phyloP scores from a whole-genome alignment of 2,329 filamentous ascomycete species.

The Fusarium kyushuense region DNA sequence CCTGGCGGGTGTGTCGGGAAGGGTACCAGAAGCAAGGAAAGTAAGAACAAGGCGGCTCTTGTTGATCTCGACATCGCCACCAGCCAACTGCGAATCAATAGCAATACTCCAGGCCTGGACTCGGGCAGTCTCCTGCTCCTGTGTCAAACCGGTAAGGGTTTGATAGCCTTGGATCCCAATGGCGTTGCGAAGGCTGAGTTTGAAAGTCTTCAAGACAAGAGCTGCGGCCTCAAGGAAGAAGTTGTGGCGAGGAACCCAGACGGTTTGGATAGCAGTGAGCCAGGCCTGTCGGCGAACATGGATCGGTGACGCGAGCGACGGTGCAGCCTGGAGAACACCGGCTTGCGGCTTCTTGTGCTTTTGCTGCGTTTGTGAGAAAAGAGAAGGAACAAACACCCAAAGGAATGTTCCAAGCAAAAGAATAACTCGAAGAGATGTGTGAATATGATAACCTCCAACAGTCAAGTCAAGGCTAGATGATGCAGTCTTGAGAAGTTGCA shows the following conservation, averaged over 20 bases:
- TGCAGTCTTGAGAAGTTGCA: constrained; percentile 66
- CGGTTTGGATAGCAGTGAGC: constrained; percentile 92
- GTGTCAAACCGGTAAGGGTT: constrained; percentile 80
- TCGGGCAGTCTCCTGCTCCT: constrained; percentile 86
- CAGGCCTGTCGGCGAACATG: constrained; percentile 89
- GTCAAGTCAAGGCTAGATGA: constrained; percentile 63
- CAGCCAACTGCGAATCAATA: constrained; percentile 90
- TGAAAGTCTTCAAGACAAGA: constrained; percentile 81
- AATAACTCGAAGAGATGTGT: constrained; percentile 65
- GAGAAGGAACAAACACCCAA: constrained; percentile 67
- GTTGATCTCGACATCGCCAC: constrained; percentile 90
- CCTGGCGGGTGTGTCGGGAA: constrained; percentile 83
- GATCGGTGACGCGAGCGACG: constrained; percentile 83
- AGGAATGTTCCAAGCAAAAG: constrained; percentile 66
- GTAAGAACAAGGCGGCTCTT: constrained; percentile 88
- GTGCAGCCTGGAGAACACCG: constrained; percentile 64
- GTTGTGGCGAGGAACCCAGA: constrained; percentile 89
- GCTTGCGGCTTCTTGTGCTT: constrained; percentile 66
- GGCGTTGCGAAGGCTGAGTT: constrained; percentile 82
- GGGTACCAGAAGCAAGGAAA: constrained; percentile 85
- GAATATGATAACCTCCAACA: constrained; percentile 66
- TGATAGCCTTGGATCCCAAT: constrained; percentile 84
- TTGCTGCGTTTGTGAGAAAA: constrained; percentile 59
- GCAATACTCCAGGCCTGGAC: constrained; percentile 95
- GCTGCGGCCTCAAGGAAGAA: constrained; percentile 88